Evolutionary conservation across 1,139 yeast species (phyloP).

Genomic region (Protomyces arabidopsidicola): DNA sequence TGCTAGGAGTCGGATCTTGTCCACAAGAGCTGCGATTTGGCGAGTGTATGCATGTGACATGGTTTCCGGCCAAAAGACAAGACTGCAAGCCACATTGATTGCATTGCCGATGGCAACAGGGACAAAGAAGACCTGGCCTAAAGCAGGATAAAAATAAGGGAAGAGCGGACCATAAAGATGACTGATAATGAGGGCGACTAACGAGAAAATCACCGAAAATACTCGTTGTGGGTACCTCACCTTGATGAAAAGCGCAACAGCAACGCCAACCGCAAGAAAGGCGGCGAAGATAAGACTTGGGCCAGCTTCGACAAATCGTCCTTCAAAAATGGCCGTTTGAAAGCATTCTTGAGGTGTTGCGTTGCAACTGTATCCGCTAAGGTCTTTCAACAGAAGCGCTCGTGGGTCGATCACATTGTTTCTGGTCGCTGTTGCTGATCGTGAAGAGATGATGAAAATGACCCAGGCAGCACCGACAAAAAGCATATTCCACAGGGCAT

Average conservation of each 20-base stretch:
- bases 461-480: slow-evolving; percentile 23
- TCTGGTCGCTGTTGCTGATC: slow-evolving; percentile 24
- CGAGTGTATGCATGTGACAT: slow-evolving; percentile 24
- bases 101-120: slow-evolving; percentile 26
- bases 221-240: slow-evolving; percentile 16
- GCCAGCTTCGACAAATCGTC: slow-evolving; percentile 24
- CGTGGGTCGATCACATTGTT: background rate
- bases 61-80: slow-evolving; percentile 29
- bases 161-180: slow-evolving; percentile 26
- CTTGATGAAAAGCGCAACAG: slow-evolving; percentile 21
- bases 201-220: slow-evolving; percentile 8
- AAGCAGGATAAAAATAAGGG: slow-evolving; percentile 26
- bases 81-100: slow-evolving; percentile 22
- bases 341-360: slow-evolving; percentile 18
- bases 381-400: slow-evolving; percentile 1
- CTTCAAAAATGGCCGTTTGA: slow-evolving; percentile 22
- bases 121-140: slow-evolving; percentile 19
- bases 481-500: slow-evolving; percentile 14
- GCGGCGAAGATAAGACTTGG: slow-evolving; percentile 26
- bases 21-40: slow-evolving; percentile 10
- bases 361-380: slow-evolving; percentile 1
- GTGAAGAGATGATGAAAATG: slow-evolving; percentile 27
- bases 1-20: slow-evolving; percentile 2
- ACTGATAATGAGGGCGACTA: slow-evolving; percentile 20
- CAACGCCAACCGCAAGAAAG: slow-evolving; percentile 21